Conservation (phyloP, 805 yeast species). For the Saturnispora serradocipensis region DNA sequence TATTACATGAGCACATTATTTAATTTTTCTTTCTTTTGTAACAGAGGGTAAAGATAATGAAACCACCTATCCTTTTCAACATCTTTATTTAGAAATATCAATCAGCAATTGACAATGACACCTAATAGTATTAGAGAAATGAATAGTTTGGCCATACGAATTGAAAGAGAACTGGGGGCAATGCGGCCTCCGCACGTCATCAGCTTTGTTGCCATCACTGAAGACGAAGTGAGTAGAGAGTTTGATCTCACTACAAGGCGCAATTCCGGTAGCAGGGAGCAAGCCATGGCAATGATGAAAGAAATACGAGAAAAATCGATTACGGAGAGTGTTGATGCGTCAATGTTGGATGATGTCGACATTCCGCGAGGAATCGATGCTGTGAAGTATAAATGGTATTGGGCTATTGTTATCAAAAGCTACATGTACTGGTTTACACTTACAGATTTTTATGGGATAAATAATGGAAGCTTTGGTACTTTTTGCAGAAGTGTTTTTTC, state of each 20-base stretch:
- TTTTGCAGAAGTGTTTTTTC: not conserved
- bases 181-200: not conserved
- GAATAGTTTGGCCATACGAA: not conserved
- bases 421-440: conserved; percentile 2
- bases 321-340: not conserved
- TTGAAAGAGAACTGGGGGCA: not conserved
- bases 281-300: not conserved
- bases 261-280: not conserved
- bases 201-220: not conserved
- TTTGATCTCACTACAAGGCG: not conserved
- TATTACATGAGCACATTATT: not conserved
- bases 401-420: conserved; percentile 5
- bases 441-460: conserved; percentile 1
- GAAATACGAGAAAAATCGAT: not conserved
- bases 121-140: not conserved
- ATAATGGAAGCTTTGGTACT: not conserved
- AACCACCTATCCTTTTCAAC: not conserved
- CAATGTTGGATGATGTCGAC: not conserved
- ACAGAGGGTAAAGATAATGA: not conserved
- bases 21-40: not conserved
- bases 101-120: not conserved
- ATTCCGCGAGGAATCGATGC: conserved; percentile 2
- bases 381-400: conserved; percentile 6
- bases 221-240: not conserved
- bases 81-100: not conserved